Evolutionary conservation across 2,329 filamentous ascomycete genomes (phyloP).

Genomic region (Chrysoporthe puriensis): DNA sequence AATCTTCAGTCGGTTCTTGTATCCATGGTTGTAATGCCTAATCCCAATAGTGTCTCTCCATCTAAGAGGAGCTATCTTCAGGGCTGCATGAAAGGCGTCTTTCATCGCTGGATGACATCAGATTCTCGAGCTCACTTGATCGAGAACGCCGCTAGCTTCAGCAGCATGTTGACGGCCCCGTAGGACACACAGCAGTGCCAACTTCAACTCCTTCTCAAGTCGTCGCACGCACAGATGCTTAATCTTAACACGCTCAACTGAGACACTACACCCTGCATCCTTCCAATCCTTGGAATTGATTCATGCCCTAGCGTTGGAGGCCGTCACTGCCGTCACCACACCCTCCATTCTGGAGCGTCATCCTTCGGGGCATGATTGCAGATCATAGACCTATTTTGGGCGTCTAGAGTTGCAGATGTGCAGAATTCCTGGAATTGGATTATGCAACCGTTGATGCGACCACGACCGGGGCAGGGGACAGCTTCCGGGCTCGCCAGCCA

Average conservation of each 20-base stretch:
- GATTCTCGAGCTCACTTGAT: too few relatives aligned
- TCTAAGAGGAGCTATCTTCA: not conserved
- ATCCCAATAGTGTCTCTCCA: too few relatives aligned
- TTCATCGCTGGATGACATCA: not conserved
- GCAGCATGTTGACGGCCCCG: not conserved
- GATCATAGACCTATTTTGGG: not conserved
- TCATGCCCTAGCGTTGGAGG: not conserved
- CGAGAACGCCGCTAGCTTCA: not conserved
- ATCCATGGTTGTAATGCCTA: too few relatives aligned
- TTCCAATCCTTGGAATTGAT: not conserved
- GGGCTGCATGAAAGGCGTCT: not conserved
- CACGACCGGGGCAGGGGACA: not conserved
- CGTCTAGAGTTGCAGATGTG: not conserved
- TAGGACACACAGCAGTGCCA: not conserved
- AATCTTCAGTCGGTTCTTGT: not conserved
- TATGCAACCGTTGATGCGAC: not conserved
- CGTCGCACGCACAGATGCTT: constrained; percentile 2
- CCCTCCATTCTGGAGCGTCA: not conserved
- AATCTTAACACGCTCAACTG: not conserved
- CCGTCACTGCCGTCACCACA: not conserved
- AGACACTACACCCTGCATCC: not conserved
- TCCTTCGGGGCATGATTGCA: not conserved
- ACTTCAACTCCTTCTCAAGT: not conserved
- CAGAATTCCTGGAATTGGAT: not conserved
- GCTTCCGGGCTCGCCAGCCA: not conserved